Evolutionary conservation across 345 rosid genomes (phyloP).

Genomic region (Euphorbia tirucalli): DNA sequence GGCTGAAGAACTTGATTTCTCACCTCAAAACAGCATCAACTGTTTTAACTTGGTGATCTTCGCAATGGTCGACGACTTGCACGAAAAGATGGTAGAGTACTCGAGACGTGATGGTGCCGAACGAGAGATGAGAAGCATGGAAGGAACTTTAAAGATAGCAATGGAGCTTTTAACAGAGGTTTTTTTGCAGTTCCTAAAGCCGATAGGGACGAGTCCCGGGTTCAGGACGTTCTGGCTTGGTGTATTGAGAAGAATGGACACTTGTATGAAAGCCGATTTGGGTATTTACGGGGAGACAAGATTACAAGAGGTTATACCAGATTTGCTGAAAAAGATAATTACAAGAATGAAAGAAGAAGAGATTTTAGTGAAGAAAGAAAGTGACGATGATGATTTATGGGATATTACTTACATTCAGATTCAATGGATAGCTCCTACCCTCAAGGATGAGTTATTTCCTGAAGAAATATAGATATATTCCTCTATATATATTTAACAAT

Average conservation of each 20-base stretch:
- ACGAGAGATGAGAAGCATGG: constrained; percentile 86
- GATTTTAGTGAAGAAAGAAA: constrained; percentile 60
- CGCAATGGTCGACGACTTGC: constrained; percentile 79
- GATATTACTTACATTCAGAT: constrained; percentile 85
- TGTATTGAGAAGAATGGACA: constrained; percentile 88
- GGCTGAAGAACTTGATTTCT: constrained; percentile 63
- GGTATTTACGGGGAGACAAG: constrained; percentile 62
- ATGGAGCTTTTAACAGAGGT: constrained; percentile 66
- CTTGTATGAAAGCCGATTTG: constrained; percentile 86
- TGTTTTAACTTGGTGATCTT: constrained; percentile 56
- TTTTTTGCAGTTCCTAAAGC: constrained; percentile 47
- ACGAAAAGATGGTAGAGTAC: constrained; percentile 80
- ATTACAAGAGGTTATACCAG: constrained; percentile 56
- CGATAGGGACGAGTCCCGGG: constrained; percentile 50
- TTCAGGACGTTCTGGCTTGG: constrained; percentile 91
- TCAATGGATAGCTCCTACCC: constrained; percentile 90
- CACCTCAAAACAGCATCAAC: constrained; percentile 54
- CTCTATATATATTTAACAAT: too few species aligned
- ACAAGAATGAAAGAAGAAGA: constrained; percentile 62
- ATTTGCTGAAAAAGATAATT: constrained; percentile 61
- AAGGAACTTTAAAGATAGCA: constrained; percentile 62
- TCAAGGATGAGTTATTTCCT: constrained; percentile 82
- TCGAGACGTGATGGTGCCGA: constrained; percentile 76
- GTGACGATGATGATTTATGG: constrained; percentile 57
- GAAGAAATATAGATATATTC: constrained; percentile 28